Evolutionary conservation across 192 early-diverging fungal genomes (phyloP).

Genomic region (Chytriomyces sp.): DNA sequence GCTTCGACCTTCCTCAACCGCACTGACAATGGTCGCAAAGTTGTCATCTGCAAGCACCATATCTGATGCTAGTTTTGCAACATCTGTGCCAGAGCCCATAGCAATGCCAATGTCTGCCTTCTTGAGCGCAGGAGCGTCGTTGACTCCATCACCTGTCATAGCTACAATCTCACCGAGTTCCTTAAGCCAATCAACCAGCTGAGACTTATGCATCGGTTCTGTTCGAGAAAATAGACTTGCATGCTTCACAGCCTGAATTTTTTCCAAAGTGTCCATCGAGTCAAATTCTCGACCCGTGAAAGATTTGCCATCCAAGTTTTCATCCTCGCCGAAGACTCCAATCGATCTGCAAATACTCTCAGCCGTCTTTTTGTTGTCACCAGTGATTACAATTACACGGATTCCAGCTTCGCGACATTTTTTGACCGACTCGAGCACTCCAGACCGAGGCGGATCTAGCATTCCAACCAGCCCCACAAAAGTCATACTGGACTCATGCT

Average conservation of each 20-base stretch:
- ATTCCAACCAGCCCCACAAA: slow-evolving; percentile 96
- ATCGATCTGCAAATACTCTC: slow-evolving; percentile 94
- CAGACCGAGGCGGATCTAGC: slow-evolving; percentile 96
- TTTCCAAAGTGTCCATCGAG: slow-evolving; percentile 73
- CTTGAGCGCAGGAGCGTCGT: slow-evolving; percentile 97
- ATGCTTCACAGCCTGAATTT: slow-evolving; percentile 67
- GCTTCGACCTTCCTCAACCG: slow-evolving; percentile 94
- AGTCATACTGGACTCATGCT: slow-evolving; percentile 74
- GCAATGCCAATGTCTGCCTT: slow-evolving; percentile 99
- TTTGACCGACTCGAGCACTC: slow-evolving; percentile 80
- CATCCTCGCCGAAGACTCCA: slow-evolving; percentile 77
- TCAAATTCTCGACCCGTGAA: slow-evolving; percentile 98
- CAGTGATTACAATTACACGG: slow-evolving; percentile 97
- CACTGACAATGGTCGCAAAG: slow-evolving; percentile 97
- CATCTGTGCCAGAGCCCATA: slow-evolving; percentile 98
- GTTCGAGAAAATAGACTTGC: slow-evolving; percentile 92
- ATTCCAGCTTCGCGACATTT: slow-evolving; percentile 94
- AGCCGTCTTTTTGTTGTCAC: slow-evolving; percentile 96
- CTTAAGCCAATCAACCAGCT: slow-evolving; percentile 91
- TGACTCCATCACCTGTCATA: slow-evolving; percentile 99
- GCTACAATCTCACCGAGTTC: slow-evolving; percentile 80
- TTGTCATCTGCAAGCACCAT: slow-evolving; percentile 99
- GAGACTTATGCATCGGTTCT: slow-evolving; percentile 93
- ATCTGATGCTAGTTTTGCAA: slow-evolving; percentile 96
- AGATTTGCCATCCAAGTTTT: slow-evolving; percentile 64